phyloP scores from a whole-genome alignment of 2,329 filamentous ascomycete genomes.

The Alternaria sp. region DNA sequence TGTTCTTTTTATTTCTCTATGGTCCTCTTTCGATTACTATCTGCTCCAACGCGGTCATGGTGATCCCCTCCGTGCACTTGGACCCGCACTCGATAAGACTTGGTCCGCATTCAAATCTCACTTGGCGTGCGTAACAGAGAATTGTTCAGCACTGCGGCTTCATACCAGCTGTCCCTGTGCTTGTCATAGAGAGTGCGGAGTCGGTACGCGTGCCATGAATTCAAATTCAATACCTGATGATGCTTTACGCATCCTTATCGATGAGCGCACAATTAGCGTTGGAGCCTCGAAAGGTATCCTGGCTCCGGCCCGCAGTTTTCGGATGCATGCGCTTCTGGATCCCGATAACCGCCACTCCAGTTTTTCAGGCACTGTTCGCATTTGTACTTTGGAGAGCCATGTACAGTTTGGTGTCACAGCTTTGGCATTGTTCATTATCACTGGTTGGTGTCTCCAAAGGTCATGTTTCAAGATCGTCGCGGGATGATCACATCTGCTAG shows the following conservation, averaged over 20 bases:
- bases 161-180: not conserved
- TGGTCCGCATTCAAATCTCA: not conserved
- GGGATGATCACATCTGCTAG: conserved; percentile 12
- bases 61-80: not conserved
- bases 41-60: not conserved
- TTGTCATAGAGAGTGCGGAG: not conserved
- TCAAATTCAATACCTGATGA: not conserved
- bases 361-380: not conserved
- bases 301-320: not conserved
- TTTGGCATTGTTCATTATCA: not conserved
- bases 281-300: not conserved
- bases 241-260: not conserved
- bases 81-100: not conserved
- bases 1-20: not conserved
- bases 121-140: not conserved
- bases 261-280: not conserved
- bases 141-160: not conserved
- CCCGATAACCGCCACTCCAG: not conserved
- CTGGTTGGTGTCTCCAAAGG: not conserved
- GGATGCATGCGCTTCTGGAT: not conserved
- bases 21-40: too few relatives aligned
- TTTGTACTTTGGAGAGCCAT: not conserved
- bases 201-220: not conserved
- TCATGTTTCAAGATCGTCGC: conserved; percentile 21
- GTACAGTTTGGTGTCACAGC: not conserved